A percentile compares a stretch with the other conserved stretches of the same genome.
Conservation (phyloP, 2,329 filamentous ascomycete species). For the Phialophora expanda region DNA sequence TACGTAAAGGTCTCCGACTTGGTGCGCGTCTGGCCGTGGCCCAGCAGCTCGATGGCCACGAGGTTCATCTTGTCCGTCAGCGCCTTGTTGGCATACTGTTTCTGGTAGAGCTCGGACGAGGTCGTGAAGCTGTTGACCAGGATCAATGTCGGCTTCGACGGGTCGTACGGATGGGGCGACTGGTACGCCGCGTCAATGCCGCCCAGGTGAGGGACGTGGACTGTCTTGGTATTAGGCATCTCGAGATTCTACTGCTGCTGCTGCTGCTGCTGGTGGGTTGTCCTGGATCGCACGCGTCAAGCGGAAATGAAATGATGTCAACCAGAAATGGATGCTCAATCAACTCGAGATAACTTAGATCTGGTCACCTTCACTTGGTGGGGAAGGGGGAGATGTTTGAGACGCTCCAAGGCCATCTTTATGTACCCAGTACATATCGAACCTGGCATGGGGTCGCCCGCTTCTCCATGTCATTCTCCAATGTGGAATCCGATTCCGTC, state of each 20-base stretch:
- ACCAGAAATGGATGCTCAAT: not conserved
- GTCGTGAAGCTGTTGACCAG: conserved; percentile 60
- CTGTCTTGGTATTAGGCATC: conserved; percentile 40
- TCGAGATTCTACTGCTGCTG: not conserved
- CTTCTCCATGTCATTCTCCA: conserved; percentile 1
- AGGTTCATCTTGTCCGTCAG: conserved; percentile 54
- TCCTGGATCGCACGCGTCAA: not conserved
- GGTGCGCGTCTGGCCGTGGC: conserved; percentile 56
- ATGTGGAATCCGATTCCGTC: not conserved
- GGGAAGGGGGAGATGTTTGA: not conserved
- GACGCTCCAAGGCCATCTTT: not conserved
- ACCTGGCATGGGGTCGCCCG: not conserved
- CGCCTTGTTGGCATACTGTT: conserved; percentile 47
- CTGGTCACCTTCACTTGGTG: not conserved
- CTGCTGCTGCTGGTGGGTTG: too few species aligned
- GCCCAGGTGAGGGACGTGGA: conserved; percentile 57
- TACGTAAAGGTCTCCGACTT: conserved; percentile 58
- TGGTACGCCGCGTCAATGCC: conserved; percentile 57
- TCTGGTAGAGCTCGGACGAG: conserved; percentile 52
- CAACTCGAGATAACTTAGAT: not conserved
- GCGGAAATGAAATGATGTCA: not conserved
- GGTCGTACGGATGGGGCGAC: conserved; percentile 54
- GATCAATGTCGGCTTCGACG: conserved; percentile 57
- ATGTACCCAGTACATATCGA: not conserved
- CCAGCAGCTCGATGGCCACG: conserved; percentile 60